These are phyloP conservation scores for Pulveroboletus ravenelii DNA, from an alignment of 768 basidiomycete species.

Conservation along the genomic window DNA sequence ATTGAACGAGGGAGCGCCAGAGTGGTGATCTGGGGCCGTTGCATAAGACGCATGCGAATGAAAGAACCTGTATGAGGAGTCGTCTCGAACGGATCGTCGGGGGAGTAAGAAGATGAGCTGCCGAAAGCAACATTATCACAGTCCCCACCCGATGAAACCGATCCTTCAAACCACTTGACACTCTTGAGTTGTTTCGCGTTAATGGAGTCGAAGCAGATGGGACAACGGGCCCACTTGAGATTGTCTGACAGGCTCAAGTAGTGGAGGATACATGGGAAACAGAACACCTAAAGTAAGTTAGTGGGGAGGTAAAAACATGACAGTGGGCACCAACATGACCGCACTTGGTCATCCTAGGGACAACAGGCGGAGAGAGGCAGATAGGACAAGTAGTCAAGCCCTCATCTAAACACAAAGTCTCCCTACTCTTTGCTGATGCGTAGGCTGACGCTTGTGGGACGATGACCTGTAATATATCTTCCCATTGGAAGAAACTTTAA, in stretches of 20 bases:
- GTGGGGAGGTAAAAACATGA: neutral
- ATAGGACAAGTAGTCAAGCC: slow-evolving; percentile 85
- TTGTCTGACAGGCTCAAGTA: slow-evolving; percentile 81
- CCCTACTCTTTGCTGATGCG: slow-evolving; percentile 54
- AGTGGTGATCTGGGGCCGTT: slow-evolving; percentile 91
- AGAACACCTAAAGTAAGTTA: slow-evolving; percentile 66
- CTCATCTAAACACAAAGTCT: slow-evolving; percentile 43
- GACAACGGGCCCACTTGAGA: slow-evolving; percentile 85
- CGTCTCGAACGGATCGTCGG: slow-evolving; percentile 33
- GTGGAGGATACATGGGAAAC: slow-evolving; percentile 91
- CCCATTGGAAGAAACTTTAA: slow-evolving; percentile 88
- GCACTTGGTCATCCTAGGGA: slow-evolving; percentile 93
- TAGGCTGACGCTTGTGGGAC: slow-evolving; percentile 80
- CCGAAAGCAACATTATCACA: slow-evolving; percentile 21
- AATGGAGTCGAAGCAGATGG: slow-evolving; percentile 93
- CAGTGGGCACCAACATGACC: slow-evolving; percentile 73
- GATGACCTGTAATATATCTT: slow-evolving; percentile 91
- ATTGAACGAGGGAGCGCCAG: slow-evolving; percentile 86
- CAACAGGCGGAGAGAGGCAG: slow-evolving; percentile 85
- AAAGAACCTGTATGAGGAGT: slow-evolving; percentile 51
- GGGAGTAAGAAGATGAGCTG: slow-evolving; percentile 44
- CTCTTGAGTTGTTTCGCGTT: slow-evolving; percentile 86
- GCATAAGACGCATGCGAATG: slow-evolving; percentile 84
- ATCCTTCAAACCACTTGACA: slow-evolving; percentile 83
- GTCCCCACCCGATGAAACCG: slow-evolving; percentile 31